Base-by-base conservation (phyloP, 305 asterid genomes). In the Fraxinus velutina region DNA sequence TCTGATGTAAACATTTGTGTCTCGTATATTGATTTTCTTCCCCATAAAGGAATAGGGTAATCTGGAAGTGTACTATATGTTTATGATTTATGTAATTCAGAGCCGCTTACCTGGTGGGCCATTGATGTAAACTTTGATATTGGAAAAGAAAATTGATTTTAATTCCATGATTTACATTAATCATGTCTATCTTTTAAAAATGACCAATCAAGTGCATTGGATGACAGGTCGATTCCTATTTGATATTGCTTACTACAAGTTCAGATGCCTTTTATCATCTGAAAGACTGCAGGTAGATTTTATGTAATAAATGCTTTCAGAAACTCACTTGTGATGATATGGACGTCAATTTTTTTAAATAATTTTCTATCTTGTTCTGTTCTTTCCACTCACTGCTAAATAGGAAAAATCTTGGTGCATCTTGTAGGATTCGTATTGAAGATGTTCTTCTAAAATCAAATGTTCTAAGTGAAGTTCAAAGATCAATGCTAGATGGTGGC, bases 251-350 rank as follows among this genome's bases (percentile, higher is more conserved):
- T 77, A 93, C 97, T 76, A 88, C 97, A 76, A 92, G 88, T 84
- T 87, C 99, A 57, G 98, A 93, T 86, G 93, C 94, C 79, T 96
- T 96, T 85, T 92, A 91, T 88, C 97, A 93, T 90, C 90, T 96
- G 76, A 96, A 94, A 85, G 97, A 92, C 77, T 81, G 99, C 97
- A 94, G 99, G 99, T 96, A 82, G 82, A 27, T 68, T 78, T 84
- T 74, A 47, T 77, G 42, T 75, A 82, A 82, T 33, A 32, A 32
- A 19, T 62, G 82, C 79, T 52, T 36, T 13, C 75, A 84, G 76
- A 71, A 62, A 42, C 52, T 79, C 39, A 77, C 47, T 62, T 29
- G 39, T 52, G 22, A 83, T 78, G 75, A 21, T 44, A 66, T 57
- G 44, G 66, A 50, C 78, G 75, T 34, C 78, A 80, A 60, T 1